Conservation (phyloP, 768 basidiomycete genomes). For the Boletus huronensis region DNA sequence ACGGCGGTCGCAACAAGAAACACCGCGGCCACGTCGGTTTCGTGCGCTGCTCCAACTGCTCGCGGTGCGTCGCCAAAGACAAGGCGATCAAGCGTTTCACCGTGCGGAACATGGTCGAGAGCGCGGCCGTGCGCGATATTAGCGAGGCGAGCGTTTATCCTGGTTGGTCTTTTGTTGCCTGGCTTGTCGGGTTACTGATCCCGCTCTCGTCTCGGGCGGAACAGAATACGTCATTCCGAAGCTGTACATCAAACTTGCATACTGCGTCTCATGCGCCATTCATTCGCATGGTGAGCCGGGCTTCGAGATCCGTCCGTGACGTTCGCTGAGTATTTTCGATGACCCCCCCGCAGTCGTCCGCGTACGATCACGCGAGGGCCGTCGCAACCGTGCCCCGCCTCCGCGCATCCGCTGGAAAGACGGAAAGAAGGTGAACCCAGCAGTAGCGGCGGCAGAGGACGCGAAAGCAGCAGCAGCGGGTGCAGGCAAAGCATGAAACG, state of each 20-base stretch:
- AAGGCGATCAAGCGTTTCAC: constrained; percentile 99
- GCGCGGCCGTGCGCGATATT: constrained; percentile 95
- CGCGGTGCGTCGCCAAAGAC: constrained; percentile 96
- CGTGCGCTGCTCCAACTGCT: constrained; percentile 99
- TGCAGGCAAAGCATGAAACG: constrained; percentile 48
- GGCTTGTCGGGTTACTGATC: too few relatives aligned
- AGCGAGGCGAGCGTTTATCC: constrained; percentile 92
- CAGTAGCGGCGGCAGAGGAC: constrained; percentile 89
- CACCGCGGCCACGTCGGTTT: constrained; percentile 94
- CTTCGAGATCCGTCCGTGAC: neutral
- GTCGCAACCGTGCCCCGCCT: constrained; percentile 96
- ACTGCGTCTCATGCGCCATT: constrained; percentile 99
- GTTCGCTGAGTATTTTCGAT: neutral
- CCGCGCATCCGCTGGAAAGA: constrained; percentile 95
- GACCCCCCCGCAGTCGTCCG: constrained; percentile 69
- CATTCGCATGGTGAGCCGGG: constrained; percentile 86
- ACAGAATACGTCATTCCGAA: constrained; percentile 95
- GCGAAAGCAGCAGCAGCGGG: constrained; percentile 62
- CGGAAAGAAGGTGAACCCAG: constrained; percentile 94
- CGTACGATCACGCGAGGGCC: constrained; percentile 92
- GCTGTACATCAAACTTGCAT: constrained; percentile 96
- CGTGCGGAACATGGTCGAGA: constrained; percentile 99
- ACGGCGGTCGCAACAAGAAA: constrained; percentile 98
- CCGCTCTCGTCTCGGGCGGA: neutral
- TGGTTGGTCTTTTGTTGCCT: constrained; percentile 48